phyloP scores from a whole-genome alignment of 495 filamentous ascomycete species.

The Aspergillus sparsus region DNA sequence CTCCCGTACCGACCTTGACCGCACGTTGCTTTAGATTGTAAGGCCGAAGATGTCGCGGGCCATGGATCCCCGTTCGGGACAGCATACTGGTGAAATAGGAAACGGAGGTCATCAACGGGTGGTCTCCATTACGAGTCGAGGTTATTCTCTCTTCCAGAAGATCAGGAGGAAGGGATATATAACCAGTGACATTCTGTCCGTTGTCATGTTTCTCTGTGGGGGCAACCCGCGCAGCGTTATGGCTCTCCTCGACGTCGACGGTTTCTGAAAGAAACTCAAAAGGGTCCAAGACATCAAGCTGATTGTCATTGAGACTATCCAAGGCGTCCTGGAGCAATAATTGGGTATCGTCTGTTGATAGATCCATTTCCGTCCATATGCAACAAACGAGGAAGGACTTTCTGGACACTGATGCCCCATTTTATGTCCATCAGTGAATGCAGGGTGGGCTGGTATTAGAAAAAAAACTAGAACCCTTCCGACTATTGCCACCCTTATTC shows the following conservation, averaged over 20 bases:
- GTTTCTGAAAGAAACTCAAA: too few relatives aligned
- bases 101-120: conserved; percentile 23
- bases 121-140: conserved; percentile 25
- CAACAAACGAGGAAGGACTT: too few relatives aligned
- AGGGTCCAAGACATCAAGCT: not conserved
- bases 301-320: not conserved
- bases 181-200: not conserved
- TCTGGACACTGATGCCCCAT: too few relatives aligned
- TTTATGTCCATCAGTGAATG: too few relatives aligned
- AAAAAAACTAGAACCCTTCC: too few relatives aligned
- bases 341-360: not conserved
- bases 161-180: not conserved
- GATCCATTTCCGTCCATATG: too few relatives aligned
- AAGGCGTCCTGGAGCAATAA: not conserved
- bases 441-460: too few relatives aligned
- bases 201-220: too few relatives aligned
- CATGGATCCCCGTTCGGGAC: conserved; percentile 27
- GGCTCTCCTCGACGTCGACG: too few relatives aligned
- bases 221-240: too few relatives aligned
- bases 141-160: conserved; percentile 18
- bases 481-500: too few relatives aligned
- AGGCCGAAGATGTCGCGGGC: conserved; percentile 23
- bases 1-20: conserved; percentile 21
- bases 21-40: conserved; percentile 19
- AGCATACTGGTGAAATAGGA: conserved; percentile 29